A percentile compares a stretch with the other conserved stretches of the same genome.
phyloP scores from a whole-genome alignment of 2,329 filamentous ascomycete species.

The Sphaerostilbella broomeana region DNA sequence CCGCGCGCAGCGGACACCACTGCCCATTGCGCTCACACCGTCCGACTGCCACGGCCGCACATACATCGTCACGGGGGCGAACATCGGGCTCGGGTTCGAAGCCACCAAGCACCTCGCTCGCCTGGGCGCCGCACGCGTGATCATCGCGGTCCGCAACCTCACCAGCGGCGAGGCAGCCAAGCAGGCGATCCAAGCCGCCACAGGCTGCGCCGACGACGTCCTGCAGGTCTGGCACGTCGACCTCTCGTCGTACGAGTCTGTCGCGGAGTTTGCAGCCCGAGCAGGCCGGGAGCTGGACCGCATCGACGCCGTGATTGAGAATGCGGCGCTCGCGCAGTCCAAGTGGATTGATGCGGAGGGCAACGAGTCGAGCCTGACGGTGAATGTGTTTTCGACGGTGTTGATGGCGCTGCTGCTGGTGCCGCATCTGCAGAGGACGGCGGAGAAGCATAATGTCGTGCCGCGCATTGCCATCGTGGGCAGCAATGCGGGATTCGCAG shows the following conservation, averaged over 20 bases:
- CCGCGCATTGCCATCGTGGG: slow-evolving; percentile 32
- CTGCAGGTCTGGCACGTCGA: slow-evolving; percentile 41
- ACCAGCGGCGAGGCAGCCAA: slow-evolving; percentile 37
- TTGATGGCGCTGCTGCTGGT: slow-evolving; percentile 38
- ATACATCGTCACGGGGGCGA: slow-evolving; percentile 36
- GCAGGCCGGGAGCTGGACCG: slow-evolving; percentile 27
- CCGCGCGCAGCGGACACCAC: not conserved
- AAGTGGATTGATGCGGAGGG: slow-evolving; percentile 28
- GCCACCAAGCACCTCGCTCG: slow-evolving; percentile 34
- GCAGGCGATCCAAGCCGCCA: slow-evolving; percentile 28
- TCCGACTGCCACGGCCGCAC: not conserved
- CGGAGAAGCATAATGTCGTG: slow-evolving; percentile 24
- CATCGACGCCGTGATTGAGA: slow-evolving; percentile 37
- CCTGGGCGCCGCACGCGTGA: slow-evolving; percentile 34
- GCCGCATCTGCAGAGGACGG: slow-evolving; percentile 35
- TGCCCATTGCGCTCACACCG: not conserved
- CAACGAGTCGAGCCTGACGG: slow-evolving; percentile 36
- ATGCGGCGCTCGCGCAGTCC: slow-evolving; percentile 25
- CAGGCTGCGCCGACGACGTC: slow-evolving; percentile 12
- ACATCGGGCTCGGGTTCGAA: slow-evolving; percentile 34
- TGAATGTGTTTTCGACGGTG: slow-evolving; percentile 43
- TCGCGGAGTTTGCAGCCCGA: slow-evolving; percentile 29
- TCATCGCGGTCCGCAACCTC: slow-evolving; percentile 35
- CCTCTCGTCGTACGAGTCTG: slow-evolving; percentile 31
- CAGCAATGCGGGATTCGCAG: not conserved